Base-by-base conservation (phyloP, 768 basidiomycete genomes). In the Trametes cingulata region DNA sequence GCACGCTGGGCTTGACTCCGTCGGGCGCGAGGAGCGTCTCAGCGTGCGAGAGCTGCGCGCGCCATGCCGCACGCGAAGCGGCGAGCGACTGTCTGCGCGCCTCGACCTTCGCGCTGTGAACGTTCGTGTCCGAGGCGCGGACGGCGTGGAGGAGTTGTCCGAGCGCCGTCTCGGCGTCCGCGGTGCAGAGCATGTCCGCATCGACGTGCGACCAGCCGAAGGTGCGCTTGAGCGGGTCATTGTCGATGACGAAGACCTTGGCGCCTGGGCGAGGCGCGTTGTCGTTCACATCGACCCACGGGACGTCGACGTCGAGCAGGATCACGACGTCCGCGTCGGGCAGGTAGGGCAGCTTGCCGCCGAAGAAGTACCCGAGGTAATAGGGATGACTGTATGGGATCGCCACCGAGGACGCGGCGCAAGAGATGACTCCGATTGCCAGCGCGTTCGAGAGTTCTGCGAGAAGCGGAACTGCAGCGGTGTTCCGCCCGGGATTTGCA, bases 301-400 rank as follows among this genome's bases (percentile, higher is more conserved):
- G 85, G 0, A 88, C 73, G 60, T 87, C 86, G 8, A 76, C 77
- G 57, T 90, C 88, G n/a, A 91, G 60, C 17, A 88, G 73, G 10
- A 91, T 71, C 17, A 91, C 77, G 3, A 84, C 79, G 62, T 91
- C 89, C 0, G 86, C 86, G 22, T 72, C 70, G 33, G 74, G 73
- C 19, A 90, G 77, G 50, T 78, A 75, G 1, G 71, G 68, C 25
- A 81, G 79, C 46, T 75, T 24, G 71, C 77, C 72, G 55, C 84
- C 76, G 72, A 77, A 86, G 3, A 83, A 80, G 17, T 79, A 61
- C 0, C 86, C 87, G 3, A 82, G 66, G 58, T 80, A 79, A 68
- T 75, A 78, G 0, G 82, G 82, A 67, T 88, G 83, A 14, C 81
- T 81, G 60, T 78, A 80, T 0, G 88, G 84, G 12, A 87, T 62